Conservation (phyloP, 148 eudicot genomes). For the Fagopyrum homotropicum region DNA sequence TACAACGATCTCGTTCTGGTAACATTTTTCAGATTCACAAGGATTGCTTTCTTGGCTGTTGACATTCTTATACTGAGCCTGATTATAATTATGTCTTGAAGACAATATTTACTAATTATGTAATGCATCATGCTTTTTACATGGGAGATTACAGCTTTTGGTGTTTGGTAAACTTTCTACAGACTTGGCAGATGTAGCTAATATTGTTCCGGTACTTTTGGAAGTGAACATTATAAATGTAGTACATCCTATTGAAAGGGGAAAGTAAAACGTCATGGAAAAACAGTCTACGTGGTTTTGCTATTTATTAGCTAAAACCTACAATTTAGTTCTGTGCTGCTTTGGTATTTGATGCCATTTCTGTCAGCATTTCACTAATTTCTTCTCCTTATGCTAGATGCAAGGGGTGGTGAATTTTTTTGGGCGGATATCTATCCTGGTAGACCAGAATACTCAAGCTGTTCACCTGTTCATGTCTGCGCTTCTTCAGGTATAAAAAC, state of each 20-base stretch:
- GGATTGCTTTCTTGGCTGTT: background rate
- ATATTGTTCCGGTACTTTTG: no score
- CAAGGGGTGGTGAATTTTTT: conserved; percentile 87
- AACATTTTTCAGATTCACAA: background rate
- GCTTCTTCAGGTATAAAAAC: conserved; percentile 65
- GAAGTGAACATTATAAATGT: background rate
- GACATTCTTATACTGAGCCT: background rate
- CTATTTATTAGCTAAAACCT: background rate
- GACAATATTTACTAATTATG: background rate
- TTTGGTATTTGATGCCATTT: background rate
- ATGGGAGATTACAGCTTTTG: background rate
- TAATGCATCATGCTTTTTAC: background rate
- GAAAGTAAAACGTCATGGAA: background rate
- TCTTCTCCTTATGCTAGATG: conserved; percentile 40
- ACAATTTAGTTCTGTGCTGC: background rate
- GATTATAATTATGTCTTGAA: background rate
- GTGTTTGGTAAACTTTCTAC: no score
- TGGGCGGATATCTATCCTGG: conserved; percentile 77
- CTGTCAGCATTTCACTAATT: background rate
- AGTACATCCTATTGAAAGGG: background rate
- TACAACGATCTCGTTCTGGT: background rate
- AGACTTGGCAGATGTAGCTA: no score
- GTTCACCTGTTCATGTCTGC: conserved; percentile 91
- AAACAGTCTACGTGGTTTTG: background rate
- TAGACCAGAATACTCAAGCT: conserved; percentile 93